Percentiles rank a stretch among this genome's conserved stretches.
Conservation (phyloP, 2,329 filamentous ascomycete species). For the Fusarium humuli region DNA sequence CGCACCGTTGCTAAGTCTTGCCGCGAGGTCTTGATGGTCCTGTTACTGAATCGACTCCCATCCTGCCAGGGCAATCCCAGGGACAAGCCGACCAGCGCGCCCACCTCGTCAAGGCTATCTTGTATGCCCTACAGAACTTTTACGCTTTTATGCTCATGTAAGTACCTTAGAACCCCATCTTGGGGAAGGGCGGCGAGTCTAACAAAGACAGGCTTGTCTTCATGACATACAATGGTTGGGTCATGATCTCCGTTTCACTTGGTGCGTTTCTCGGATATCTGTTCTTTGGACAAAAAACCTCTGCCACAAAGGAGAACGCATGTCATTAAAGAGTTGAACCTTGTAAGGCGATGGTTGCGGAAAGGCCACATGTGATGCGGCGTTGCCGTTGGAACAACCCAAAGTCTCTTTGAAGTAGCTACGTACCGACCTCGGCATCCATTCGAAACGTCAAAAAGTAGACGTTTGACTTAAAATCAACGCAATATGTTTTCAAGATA, state of each 20-base stretch:
- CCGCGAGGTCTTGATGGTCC: slow-evolving; percentile 51
- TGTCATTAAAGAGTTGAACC: slow-evolving; percentile 4
- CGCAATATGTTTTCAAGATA: not conserved
- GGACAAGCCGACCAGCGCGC: slow-evolving; percentile 71
- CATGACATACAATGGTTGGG: slow-evolving; percentile 99
- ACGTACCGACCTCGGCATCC: not conserved
- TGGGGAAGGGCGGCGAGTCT: not conserved
- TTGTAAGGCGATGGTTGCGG: not conserved
- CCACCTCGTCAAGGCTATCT: slow-evolving; percentile 80
- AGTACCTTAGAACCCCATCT: slow-evolving; percentile 53
- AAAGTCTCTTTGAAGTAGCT: not conserved
- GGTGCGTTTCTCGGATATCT: slow-evolving; percentile 92
- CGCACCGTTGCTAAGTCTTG: slow-evolving; percentile 50
- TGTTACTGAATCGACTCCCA: slow-evolving; percentile 72
- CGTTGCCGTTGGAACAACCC: not conserved
- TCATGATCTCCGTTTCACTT: slow-evolving; percentile 91
- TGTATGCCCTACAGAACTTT: slow-evolving; percentile 96
- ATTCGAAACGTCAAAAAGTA: not conserved
- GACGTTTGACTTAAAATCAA: not conserved
- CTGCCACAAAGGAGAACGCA: slow-evolving; percentile 85
- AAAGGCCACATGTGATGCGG: not conserved
- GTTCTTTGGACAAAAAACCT: slow-evolving; percentile 77
- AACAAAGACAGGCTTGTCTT: slow-evolving; percentile 82
- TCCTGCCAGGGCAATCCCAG: slow-evolving; percentile 79
- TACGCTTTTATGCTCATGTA: slow-evolving; percentile 99